Evolutionary conservation across 768 basidiomycete genomes (phyloP).

Genomic region (Tricholoma terreum): DNA sequence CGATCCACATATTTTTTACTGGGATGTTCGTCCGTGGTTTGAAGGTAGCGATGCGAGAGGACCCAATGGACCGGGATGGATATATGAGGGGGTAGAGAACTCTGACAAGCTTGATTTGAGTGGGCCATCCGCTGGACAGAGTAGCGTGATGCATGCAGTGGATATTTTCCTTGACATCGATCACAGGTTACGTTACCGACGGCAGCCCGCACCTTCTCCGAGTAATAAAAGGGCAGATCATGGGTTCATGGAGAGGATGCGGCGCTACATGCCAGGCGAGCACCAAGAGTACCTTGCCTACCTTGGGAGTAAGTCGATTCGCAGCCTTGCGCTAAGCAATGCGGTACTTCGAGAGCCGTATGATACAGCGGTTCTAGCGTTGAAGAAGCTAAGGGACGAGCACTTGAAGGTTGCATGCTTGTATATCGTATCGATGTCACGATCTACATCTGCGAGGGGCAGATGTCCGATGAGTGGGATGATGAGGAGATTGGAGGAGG

Average conservation of each 20-base stretch:
- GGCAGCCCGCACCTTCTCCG: constrained; percentile 64
- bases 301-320: constrained; percentile 59
- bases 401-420: constrained; percentile 89
- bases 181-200: constrained; percentile 71
- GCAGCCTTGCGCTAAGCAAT: constrained; percentile 55
- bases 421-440: constrained; percentile 85
- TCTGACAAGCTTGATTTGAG: constrained; percentile 61
- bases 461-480: constrained; percentile 55
- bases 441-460: constrained; percentile 46
- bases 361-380: constrained; percentile 69
- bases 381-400: constrained; percentile 80
- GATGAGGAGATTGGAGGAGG: constrained; percentile 43
- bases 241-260: constrained; percentile 91
- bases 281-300: constrained; percentile 83
- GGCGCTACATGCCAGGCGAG: constrained; percentile 90
- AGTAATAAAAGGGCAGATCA: constrained; percentile 63
- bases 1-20: constrained; percentile 87
- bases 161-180: constrained; percentile 89
- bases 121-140: constrained; percentile 94
- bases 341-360: constrained; percentile 70
- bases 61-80: constrained; percentile 52
- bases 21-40: constrained; percentile 90
- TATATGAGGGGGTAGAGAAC: constrained; percentile 73
- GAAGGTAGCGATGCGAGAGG: constrained; percentile 72
- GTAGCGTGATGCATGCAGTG: constrained; percentile 82